Evolutionary conservation across 805 yeast genomes (phyloP), one percentile per base, ranked within the genome.

Genomic region (Myxozyma monticola): DNA sequence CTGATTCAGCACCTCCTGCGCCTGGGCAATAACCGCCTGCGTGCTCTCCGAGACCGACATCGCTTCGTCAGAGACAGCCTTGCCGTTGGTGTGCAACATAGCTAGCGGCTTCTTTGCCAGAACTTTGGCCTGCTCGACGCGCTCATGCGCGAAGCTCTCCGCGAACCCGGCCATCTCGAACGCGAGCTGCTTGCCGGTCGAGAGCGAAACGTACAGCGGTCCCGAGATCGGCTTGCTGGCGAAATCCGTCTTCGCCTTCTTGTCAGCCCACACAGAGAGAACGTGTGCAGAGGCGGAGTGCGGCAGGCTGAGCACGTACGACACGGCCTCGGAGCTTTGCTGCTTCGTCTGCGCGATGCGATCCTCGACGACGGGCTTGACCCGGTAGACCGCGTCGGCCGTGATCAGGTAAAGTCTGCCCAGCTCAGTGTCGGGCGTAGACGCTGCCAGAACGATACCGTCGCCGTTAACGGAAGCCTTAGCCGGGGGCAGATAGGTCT

Each of bases 401-500:
- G 45, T 36, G 38, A 54, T 54, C 20, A 42, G 34, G 28, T 51
- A 54, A 8, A 54, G 45, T 12, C 48, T 30, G 17, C 57, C 52
- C 6, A 54, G 52, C 45, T 54, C 58, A 12, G 58, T 51, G 5
- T 18, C 30, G 21, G 34, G 15, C 3, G 51, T 24, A 26, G 37
- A n/a, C 17, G 37, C 39, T 2, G 52, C 33, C 2, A 12, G 24
- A 4, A 38, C 25, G 9, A 36, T 20, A 2, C 33, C 44, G 26
- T 30, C 31, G n/a, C 42, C 34, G 15, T 20, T 24, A 10, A 7
- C 40, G 9, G 41, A 6, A 8, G 38, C 24, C 42, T 45, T 40
- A 4, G 51, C 42, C 17, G 58, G 44, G 7, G 85, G 84, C 31
- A 78, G 70, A 56, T 74, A 71, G 30, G 66, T 67, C 34, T 70